These are phyloP conservation scores for Penstemon davidsonii DNA, from an alignment of 257 asterid genomes.

Conservation along the genomic window DNA sequence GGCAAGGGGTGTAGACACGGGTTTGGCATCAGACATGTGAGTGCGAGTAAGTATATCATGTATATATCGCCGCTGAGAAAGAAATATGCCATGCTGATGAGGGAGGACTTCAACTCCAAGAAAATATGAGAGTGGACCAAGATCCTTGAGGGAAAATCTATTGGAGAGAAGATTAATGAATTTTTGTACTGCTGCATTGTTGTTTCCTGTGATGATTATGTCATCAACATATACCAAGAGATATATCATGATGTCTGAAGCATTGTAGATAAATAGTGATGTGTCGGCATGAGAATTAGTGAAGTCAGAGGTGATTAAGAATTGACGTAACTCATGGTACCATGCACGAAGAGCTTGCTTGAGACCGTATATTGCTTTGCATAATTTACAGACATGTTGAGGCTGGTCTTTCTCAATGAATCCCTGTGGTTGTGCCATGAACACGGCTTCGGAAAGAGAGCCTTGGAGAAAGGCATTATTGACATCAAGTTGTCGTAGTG, in stretches of 20 bases:
- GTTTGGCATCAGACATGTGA: neutral
- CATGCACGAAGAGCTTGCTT: neutral
- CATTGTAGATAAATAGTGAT: neutral
- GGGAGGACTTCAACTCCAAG: neutral
- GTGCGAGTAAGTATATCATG: neutral
- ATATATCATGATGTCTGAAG: neutral
- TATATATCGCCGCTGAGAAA: neutral
- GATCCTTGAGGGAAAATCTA: neutral
- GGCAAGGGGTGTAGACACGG: neutral
- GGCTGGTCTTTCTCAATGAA: neutral
- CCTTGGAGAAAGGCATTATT: neutral
- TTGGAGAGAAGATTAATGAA: neutral
- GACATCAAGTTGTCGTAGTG: too few relatives aligned
- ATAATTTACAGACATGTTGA: neutral
- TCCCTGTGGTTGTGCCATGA: conserved; percentile 1
- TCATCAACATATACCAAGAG: neutral
- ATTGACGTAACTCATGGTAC: neutral
- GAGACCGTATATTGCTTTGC: too few relatives aligned
- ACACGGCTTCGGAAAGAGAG: neutral
- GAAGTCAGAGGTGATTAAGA: neutral
- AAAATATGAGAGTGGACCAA: neutral
- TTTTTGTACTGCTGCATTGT: neutral
- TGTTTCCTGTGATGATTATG: neutral
- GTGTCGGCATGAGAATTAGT: neutral
- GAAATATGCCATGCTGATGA: neutral